phyloP scores from a whole-genome alignment of 2,329 filamentous ascomycete genomes.

The Fusarium cicatricum region DNA sequence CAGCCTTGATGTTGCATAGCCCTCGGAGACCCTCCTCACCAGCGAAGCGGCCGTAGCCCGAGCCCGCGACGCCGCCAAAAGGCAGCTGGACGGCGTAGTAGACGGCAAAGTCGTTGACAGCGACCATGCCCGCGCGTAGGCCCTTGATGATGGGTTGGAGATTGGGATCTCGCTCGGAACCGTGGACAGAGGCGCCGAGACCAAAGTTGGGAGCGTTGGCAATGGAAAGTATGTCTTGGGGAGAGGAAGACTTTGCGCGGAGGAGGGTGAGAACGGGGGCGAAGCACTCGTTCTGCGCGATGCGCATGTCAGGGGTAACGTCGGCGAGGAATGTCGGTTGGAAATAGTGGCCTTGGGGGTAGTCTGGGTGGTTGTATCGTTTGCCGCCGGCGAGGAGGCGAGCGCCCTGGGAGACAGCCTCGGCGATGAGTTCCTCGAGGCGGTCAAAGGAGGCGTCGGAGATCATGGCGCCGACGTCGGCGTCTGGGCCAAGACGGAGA shows the following conservation, averaged over 20 bases:
- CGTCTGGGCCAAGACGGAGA: constrained; percentile 77
- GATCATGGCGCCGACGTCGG: constrained; percentile 91
- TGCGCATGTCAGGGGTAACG: constrained; percentile 84
- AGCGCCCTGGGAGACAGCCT: constrained; percentile 82
- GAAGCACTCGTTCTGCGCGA: constrained; percentile 92
- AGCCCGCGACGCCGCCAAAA: constrained; percentile 90
- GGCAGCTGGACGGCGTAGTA: constrained; percentile 95
- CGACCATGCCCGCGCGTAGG: constrained; percentile 87
- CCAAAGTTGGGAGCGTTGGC: constrained; percentile 88
- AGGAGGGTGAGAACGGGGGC: constrained; percentile 90
- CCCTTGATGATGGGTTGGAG: constrained; percentile 71
- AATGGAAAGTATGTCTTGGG: constrained; percentile 72
- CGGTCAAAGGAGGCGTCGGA: constrained; percentile 78
- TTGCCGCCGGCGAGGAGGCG: constrained; percentile 82
- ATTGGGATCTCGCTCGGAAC: constrained; percentile 66
- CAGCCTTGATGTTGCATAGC: constrained; percentile 86
- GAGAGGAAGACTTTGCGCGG: constrained; percentile 69
- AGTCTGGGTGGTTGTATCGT: constrained; percentile 73
- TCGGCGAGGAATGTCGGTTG: constrained; percentile 88
- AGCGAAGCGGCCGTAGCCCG: constrained; percentile 91
- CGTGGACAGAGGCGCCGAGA: constrained; percentile 90
- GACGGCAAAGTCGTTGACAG: constrained; percentile 93
- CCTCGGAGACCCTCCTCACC: constrained; percentile 87
- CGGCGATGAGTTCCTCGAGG: constrained; percentile 78
- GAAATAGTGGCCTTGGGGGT: constrained; percentile 90